Base-by-base conservation (phyloP, 2,329 filamentous ascomycete species). In the Claviceps purpurea region DNA sequence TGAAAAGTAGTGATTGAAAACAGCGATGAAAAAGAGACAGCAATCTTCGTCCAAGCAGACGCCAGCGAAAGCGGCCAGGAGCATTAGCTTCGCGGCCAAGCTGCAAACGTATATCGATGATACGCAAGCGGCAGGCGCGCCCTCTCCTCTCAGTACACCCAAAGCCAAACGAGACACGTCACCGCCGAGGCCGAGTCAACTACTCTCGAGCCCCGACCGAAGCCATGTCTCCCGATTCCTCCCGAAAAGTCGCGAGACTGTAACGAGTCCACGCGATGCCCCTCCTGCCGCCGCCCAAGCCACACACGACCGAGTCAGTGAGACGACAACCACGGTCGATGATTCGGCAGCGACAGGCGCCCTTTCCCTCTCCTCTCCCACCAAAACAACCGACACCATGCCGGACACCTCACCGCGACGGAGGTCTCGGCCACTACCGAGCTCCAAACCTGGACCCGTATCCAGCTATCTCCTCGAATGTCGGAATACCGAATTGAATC, bases 241-340 rank as follows among this genome's bases (percentile, higher is more conserved):
- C 54, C 71, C 72, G 43, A 76, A 81, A 50, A 74, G 78, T 37
- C 75, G 78, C 39, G 81, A 86, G 56, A 78, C 76, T 39, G 81
- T 83, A 61, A 70, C 77, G 48, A 73, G 72, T 52, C 84, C 88
- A 62, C 74, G 76, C 53, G 77, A 81, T 58, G 84, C 84, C 14
- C 75, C 30, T 11, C 10, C 30, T 34, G 10, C 30, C 30, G 10
- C 10, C 10, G 30, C 10, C 3, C 30, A 10, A 34, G 30, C 30
- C 30, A 34, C 30, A 34, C 30, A 34, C 10, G 30, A 34, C 30
- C 30, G 30, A 34, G 30, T 34, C 30, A 34, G 30, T 34, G 30
- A 34, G 30, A 34, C 30, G 30, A 34, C 10, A 11, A 34, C 30
- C 30, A 34, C 30, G 10, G 3, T 43, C 44, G 20, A 54, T 50